Evolutionary conservation across 805 yeast species (phyloP), one percentile per base, ranked within the genome.

Genomic region (Nakazawaea molendinolei): DNA sequence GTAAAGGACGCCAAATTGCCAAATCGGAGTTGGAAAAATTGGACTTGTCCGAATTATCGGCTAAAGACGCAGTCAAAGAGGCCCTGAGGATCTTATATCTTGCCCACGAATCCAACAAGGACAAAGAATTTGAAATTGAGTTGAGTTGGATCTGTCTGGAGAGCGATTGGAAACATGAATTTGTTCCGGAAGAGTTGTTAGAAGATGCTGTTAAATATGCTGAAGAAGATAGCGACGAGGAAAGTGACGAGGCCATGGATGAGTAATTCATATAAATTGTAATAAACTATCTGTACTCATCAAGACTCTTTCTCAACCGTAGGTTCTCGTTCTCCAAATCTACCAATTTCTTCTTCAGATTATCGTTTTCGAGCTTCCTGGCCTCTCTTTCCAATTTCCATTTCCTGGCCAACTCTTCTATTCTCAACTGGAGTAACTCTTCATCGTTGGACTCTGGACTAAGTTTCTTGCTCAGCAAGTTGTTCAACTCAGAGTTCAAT

Each of bases 1-100:
- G 99, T 45, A 92, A 90, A 59, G 99, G 99, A 32, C 78, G 97
- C 60, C 99, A 92, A 61, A 76, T 86, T n/a, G 98, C 98, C 33
- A 90, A 90, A 63, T 83, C 90, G 20, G 98, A 92, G 62, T 72
- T 92, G 48, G 99, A 92, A 61, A 92, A 92, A 60, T 67, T 92
- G 56, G 81, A 86, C 46, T 66, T 78, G 43, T 79, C 77, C 36
- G 74, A 70, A 45, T 63, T 94, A 46, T 64, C 79, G 7, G 84
- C 79, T 4, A 73, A 62, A 47, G 95, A 89, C 15, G 98, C 95
- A 4, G 82, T 92, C 25, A 87, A 84, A 50, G 83, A 84, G 53
- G 97, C 97, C 22, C 97, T 97, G 5, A 82, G 81, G 58, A 87
- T 92, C 55, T 83, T 92, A 51, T 83, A 86, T 53, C 67, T 81